Evolutionary conservation across 306 rosid species (phyloP).

Genomic region (Myrica gale): DNA sequence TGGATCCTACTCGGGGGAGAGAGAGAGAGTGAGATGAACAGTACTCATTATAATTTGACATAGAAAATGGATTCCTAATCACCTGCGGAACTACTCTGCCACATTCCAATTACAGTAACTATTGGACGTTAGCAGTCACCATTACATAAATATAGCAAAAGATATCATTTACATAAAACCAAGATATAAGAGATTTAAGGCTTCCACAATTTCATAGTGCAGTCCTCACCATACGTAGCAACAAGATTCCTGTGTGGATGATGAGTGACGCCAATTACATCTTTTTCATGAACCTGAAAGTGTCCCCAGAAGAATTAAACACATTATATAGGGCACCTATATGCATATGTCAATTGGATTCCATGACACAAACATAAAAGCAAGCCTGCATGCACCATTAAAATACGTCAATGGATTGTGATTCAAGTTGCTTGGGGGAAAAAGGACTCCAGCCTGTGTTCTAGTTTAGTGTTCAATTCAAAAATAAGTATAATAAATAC

Average conservation of each 20-base stretch:
- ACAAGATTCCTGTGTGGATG: constrained; percentile 98
- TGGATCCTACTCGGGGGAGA: too few species aligned
- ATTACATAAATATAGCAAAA: not conserved
- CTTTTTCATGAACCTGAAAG: constrained; percentile 92
- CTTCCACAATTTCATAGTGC: constrained; percentile 95
- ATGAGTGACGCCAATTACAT: constrained; percentile 83
- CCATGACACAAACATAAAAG: not conserved
- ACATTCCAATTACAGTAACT: not conserved
- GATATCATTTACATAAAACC: not conserved
- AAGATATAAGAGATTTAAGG: constrained; percentile 46
- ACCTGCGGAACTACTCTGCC: not conserved
- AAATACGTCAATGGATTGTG: not conserved
- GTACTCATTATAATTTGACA: too few species aligned
- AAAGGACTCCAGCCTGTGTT: not conserved
- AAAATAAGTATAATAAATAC: not conserved
- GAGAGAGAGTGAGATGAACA: too few species aligned
- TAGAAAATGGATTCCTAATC: too few species aligned
- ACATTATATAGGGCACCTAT: not conserved
- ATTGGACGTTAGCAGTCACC: not conserved
- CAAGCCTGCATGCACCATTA: not conserved
- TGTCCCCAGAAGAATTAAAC: not conserved
- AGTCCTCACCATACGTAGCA: constrained; percentile 80
- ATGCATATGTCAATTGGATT: not conserved
- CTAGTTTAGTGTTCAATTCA: not conserved
- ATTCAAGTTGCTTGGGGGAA: not conserved